Base-by-base conservation (phyloP, 192 early-diverging fungal genomes). In the Funneliformis geosporum region DNA sequence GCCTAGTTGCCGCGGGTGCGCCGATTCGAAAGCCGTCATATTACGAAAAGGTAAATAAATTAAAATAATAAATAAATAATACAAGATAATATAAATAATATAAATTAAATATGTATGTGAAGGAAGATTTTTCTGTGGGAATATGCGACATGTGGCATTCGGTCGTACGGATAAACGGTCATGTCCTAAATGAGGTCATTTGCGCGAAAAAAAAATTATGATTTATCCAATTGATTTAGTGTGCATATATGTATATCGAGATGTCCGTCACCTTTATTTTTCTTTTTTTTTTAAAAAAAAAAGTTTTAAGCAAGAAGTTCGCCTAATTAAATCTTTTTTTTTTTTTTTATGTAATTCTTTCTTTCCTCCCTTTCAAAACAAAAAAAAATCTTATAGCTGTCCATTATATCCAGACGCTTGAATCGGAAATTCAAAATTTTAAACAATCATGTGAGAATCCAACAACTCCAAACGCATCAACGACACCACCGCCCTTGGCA, bases 21-120 rank as follows among this genome's bases (percentile, higher is more conserved):
- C 81, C 23, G 85, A 85, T 61, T 85, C 85, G 8, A 85, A 85
- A 67, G 85, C 85, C 4, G 80, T 75, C 0, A 85, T 85, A 68
- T 47, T 85, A 55, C 44, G 68, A 47, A 85, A 85, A 80, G 83
- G 83, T 84, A 81, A 79, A 47, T 14, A 27, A 21, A 21, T 6
- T 60, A 8, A 3, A 6, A 38, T 66, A 7, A 44, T 47, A 50
- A 44, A 72, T 16, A n/a, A 16, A 9, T 72, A 46, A 7, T 9
- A 2, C 25, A 44, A 16, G 9, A 27, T n/a, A 25, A 44, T 5
- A 16, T 28, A 69, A 3, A 33, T 33, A 33, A 42, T 42, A 42
- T 18, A 16, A 18, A 16, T 18, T 33, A 43, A 39, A 28, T 69
- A 69, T 33, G 8, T 28, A 43, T 23, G 8, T 69, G 27, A n/a